A percentile compares a stretch with the other conserved stretches of the same genome.
phyloP scores from a whole-genome alignment of 1,284 basidiomycete species.

The Papiliotrema terrestris region DNA sequence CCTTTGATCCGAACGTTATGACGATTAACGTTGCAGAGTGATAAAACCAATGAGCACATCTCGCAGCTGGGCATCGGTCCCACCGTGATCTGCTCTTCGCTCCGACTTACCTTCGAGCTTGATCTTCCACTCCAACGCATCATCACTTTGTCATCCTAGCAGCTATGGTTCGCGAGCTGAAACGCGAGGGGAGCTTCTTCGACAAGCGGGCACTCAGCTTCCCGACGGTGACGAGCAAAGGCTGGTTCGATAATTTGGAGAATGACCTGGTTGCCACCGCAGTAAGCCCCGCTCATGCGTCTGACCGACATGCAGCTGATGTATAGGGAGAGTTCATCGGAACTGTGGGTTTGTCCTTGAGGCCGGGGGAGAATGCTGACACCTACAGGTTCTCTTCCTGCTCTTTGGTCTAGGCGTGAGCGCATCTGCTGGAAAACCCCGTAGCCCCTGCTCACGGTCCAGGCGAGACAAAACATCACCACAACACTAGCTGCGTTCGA shows the following conservation, averaged over 20 bases:
- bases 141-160: neutral
- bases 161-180: neutral
- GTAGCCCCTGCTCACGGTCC: neutral
- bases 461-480: neutral
- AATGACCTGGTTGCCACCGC: slow-evolving; percentile 23
- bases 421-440: slow-evolving; percentile 1
- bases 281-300: too few species aligned
- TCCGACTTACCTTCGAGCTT: too few species aligned
- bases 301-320: too few species aligned
- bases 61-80: too few species aligned
- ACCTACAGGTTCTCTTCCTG: slow-evolving; percentile 24
- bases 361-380: neutral
- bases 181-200: slow-evolving; percentile 1
- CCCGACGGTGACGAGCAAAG: slow-evolving; percentile 2
- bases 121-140: neutral
- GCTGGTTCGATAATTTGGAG: slow-evolving; percentile 21
- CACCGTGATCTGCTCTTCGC: too few species aligned
- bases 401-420: slow-evolving; percentile 27
- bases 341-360: slow-evolving; percentile 13
- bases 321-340: slow-evolving; percentile 24
- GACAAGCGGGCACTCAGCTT: neutral
- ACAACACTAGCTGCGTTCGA: neutral
- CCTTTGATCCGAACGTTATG: too few species aligned
- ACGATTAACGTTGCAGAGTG: too few species aligned
- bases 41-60: too few species aligned